A percentile compares a stretch with the other conserved stretches of the same genome.
phyloP scores from a whole-genome alignment of 441 rosid species.

The Dalechampia spathulata region DNA sequence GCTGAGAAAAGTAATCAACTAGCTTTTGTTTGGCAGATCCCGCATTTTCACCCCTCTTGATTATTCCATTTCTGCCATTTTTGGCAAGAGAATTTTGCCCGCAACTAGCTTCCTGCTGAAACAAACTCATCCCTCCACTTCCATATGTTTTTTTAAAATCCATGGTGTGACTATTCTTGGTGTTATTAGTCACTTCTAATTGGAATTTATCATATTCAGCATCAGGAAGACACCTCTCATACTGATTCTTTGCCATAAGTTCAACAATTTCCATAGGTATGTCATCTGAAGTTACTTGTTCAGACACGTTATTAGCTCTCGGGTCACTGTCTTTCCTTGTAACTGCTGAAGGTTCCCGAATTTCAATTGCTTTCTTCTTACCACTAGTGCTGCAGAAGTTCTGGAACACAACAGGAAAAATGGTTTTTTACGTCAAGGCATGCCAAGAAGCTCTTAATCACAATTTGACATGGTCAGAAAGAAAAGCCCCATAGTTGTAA shows the following conservation, averaged over 20 bases:
- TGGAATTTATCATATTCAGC: conserved; percentile 38
- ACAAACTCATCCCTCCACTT: conserved; percentile 29
- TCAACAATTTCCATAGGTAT: conserved; percentile 95
- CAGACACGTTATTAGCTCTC: conserved; percentile 37
- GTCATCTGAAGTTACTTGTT: conserved; percentile 60
- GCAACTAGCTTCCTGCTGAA: conserved; percentile 32
- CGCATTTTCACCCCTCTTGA: conserved; percentile 23
- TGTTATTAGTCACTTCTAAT: conserved; percentile 23
- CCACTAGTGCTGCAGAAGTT: conserved; percentile 37
- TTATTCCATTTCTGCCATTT: conserved; percentile 33
- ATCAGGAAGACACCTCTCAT: conserved; percentile 84
- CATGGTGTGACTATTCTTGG: conserved; percentile 28
- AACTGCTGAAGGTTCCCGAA: conserved; percentile 25
- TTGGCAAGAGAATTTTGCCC: conserved; percentile 32
- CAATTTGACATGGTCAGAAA: not conserved
- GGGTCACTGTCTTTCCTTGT: conserved; percentile 29
- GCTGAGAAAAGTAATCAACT: conserved; percentile 37
- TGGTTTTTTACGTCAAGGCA: conserved; percentile 6
- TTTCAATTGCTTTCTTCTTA: conserved; percentile 33
- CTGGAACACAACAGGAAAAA: conserved; percentile 31
- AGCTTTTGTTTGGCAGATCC: conserved; percentile 30
- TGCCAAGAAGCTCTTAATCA: not conserved
- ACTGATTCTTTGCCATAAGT: conserved; percentile 93
- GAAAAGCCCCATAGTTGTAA: not conserved
- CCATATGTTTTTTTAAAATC: conserved; percentile 41